These are phyloP conservation scores for Paramecium sonneborni DNA, from an alignment of 73 alveolate genomes.

Conservation along the genomic window DNA sequence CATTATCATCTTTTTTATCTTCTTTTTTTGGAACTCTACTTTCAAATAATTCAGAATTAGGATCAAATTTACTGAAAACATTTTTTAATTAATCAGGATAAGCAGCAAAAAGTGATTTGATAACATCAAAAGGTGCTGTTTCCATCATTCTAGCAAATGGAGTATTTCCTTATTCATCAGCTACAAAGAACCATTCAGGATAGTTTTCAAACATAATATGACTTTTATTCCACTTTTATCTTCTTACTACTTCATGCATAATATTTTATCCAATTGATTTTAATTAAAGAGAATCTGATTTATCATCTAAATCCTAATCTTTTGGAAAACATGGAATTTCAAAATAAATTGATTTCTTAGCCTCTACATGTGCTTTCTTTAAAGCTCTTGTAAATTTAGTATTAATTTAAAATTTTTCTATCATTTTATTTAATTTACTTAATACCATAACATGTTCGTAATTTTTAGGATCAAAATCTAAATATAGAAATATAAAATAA, in stretches of 20 bases:
- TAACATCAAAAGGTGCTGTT: background rate
- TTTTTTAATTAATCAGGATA: background rate
- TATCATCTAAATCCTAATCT: background rate
- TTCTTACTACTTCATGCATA: slow-evolving; percentile 36
- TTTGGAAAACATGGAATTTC: slow-evolving; percentile 52
- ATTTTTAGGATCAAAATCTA: slow-evolving; percentile 7
- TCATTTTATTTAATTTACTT: background rate
- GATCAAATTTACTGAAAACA: background rate
- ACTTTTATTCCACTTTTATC: slow-evolving; percentile 33
- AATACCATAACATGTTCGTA: slow-evolving; percentile 21
- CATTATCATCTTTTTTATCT: background rate
- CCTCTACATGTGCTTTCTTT: background rate
- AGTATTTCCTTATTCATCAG: background rate
- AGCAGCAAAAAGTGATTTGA: background rate
- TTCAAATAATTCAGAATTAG: background rate
- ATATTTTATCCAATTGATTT: background rate
- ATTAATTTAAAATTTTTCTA: background rate
- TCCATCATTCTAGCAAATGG: slow-evolving; percentile 6
- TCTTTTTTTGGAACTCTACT: background rate
- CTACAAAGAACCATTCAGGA: background rate
- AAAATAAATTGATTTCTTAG: slow-evolving; percentile 11
- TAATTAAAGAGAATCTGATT: background rate
- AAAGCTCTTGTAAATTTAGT: background rate
- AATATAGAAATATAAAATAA: background rate
- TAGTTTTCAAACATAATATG: background rate